A percentile compares a stretch with the other conserved stretches of the same genome.
These are phyloP conservation scores for Dryadomyces quercivorus DNA, from an alignment of 2,329 filamentous ascomycete genomes.

Conservation along the genomic window DNA sequence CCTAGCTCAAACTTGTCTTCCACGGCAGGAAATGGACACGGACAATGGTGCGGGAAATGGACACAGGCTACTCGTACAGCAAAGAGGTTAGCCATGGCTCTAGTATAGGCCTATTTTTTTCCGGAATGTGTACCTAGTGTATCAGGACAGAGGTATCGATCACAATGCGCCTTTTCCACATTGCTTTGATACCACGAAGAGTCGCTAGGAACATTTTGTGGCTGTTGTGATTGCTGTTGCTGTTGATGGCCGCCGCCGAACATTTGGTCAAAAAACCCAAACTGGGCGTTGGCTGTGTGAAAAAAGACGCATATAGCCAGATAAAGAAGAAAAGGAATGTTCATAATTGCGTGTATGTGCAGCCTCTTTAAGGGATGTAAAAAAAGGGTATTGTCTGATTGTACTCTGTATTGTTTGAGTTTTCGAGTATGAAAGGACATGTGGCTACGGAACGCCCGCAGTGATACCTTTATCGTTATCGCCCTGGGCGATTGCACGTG, in stretches of 20 bases:
- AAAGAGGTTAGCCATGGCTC: not conserved
- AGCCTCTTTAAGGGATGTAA: too few relatives aligned
- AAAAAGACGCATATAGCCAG: conserved; percentile 44
- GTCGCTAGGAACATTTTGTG: conserved; percentile 76
- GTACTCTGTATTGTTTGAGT: too few relatives aligned
- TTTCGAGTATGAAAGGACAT: too few relatives aligned
- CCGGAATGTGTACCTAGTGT: conserved; percentile 47
- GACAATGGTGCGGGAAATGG: conserved; percentile 92
- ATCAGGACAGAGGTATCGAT: conserved; percentile 87
- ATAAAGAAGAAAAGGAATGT: conserved; percentile 18
- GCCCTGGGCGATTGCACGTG: not conserved
- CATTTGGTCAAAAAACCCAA: conserved; percentile 98
- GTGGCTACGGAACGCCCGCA: too few relatives aligned
- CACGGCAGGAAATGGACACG: conserved; percentile 66
- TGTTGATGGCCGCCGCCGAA: conserved; percentile 47
- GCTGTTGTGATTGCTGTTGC: conserved; percentile 37
- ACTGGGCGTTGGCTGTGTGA: conserved; percentile 60
- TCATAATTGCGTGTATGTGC: too few relatives aligned
- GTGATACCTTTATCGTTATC: not conserved
- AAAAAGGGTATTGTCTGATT: too few relatives aligned
- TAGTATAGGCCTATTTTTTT: not conserved
- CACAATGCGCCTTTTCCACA: conserved; percentile 57
- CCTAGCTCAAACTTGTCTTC: conserved; percentile 68
- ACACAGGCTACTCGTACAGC: conserved; percentile 54
- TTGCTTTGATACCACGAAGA: conserved; percentile 54